Evolutionary conservation across 768 basidiomycete species (phyloP).

Genomic region (Kwoniella newhampshirensis): DNA sequence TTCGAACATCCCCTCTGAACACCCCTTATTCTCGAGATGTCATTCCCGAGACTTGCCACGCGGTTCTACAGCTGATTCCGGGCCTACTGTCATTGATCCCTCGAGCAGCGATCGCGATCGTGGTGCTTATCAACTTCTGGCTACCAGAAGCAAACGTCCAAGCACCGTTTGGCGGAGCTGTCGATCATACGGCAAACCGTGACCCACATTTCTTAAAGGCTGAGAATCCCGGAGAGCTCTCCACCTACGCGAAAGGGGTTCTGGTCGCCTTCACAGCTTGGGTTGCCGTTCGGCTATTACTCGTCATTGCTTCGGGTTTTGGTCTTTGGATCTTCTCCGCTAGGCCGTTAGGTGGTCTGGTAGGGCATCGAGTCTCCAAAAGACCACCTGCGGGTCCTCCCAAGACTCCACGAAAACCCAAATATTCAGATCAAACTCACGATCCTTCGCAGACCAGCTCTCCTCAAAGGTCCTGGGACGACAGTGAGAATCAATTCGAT

Average conservation of each 20-base stretch:
- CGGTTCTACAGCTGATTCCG: constrained; percentile 79
- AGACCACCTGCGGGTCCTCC: constrained; percentile 5
- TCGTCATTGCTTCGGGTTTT: constrained; percentile 70
- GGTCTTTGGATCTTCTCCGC: constrained; percentile 78
- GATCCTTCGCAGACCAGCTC: constrained; percentile 37
- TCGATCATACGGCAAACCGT: constrained; percentile 52
- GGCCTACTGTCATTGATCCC: constrained; percentile 80
- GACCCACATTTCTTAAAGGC: constrained; percentile 74
- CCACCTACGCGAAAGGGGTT: constrained; percentile 73
- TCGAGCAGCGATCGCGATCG: constrained; percentile 71
- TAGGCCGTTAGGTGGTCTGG: constrained; percentile 74
- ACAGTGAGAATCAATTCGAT: constrained; percentile 60
- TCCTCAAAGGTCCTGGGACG: constrained; percentile 33
- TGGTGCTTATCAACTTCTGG: constrained; percentile 68
- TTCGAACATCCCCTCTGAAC: constrained; percentile 64
- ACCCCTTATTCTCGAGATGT: constrained; percentile 58
- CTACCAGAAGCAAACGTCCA: constrained; percentile 58
- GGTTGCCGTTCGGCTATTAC: constrained; percentile 71
- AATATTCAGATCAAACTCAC: constrained; percentile 16
- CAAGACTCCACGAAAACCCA: constrained; percentile 20
- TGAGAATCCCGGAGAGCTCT: constrained; percentile 63
- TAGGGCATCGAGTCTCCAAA: constrained; percentile 53
- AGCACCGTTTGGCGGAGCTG: constrained; percentile 59
- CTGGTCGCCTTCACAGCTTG: constrained; percentile 76
- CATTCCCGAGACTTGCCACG: constrained; percentile 80